phyloP scores from a whole-genome alignment of 495 filamentous ascomycete genomes.

The Wilcoxina mikolae region DNA sequence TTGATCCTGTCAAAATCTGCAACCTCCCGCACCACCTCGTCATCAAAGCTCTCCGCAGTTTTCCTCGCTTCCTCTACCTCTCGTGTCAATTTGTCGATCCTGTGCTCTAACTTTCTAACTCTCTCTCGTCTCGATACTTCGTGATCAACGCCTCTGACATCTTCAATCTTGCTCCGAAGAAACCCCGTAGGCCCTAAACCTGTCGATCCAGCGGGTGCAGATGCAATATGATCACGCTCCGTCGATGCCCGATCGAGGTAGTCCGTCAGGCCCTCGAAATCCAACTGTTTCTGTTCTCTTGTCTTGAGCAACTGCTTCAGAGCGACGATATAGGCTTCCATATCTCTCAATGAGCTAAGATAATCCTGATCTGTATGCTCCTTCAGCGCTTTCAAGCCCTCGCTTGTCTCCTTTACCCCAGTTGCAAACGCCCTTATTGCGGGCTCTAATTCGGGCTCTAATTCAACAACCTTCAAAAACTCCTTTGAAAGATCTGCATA shows the following conservation, averaged over 20 bases:
- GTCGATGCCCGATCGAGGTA: constrained; percentile 78
- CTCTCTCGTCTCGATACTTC: constrained; percentile 78
- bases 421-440: constrained; percentile 71
- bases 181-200: constrained; percentile 63
- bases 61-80: constrained; percentile 78
- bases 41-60: constrained; percentile 75
- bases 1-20: constrained; percentile 94
- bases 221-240: constrained; percentile 77
- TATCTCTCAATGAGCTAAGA: constrained; percentile 74
- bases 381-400: constrained; percentile 57
- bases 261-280: constrained; percentile 89
- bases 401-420: constrained; percentile 66
- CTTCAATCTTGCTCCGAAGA: constrained; percentile 86
- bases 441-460: constrained; percentile 78
- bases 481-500: constrained; percentile 79
- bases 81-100: constrained; percentile 73
- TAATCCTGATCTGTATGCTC: constrained; percentile 96
- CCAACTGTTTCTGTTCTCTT: constrained; percentile 92
- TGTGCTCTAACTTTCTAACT: constrained; percentile 73
- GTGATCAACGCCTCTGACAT: constrained; percentile 92
- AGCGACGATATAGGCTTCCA: constrained; percentile 77
- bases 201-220: constrained; percentile 44
- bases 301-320: constrained; percentile 79
- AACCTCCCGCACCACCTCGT: constrained; percentile 85
- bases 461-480: constrained; percentile 75